Evolutionary conservation across 805 yeast species (phyloP), one percentile per base, ranked within the genome.

Genomic region (Kodamaea jinghongensis): DNA sequence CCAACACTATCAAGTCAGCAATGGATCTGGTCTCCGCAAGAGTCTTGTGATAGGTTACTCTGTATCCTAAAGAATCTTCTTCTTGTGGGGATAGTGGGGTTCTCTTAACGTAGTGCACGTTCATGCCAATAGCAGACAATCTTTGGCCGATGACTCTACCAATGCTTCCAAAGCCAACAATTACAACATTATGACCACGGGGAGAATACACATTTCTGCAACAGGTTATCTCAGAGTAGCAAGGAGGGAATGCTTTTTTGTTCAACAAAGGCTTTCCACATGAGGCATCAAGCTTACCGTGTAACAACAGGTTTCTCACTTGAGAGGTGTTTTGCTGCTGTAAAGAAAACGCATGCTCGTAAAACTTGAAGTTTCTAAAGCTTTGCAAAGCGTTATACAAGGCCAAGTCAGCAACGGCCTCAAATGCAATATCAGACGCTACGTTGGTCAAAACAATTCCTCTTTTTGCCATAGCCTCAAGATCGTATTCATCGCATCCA

Each of bases 171-270:
- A 56, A 56, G 4, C 61, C 61, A 1, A 56, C 54, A 32, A 56
- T 46, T 26, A 56, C 60, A 4, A 46, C 61, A 33, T 49, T 47
- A 41, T 56, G 60, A 15, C 53, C 50, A 11, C 48, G 37, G 3
- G 61, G 61, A 15, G 46, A 48, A 10, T 37, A 28, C 34, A 45
- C 46, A 16, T 38, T 29, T 6, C 58, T 38, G 2, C 54, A 53
- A 8, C 46, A 37, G 4, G 37, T 27, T 4, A 34, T 7, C 14
- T 72, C 71, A 0, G 71, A 64, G 48, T 69, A 62, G 4, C 20
- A 13, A 6, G 33, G 33, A 10, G 41, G 31, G 6, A 6, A n/a
- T 11, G 12, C 12, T 10, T 35, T 41, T 6, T 14, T 6, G 16
- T 17, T 30, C 15, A 20, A 10, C 2, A 28, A 7, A 4, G 40